Conservation (phyloP, 2,329 filamentous ascomycete genomes). For the Hysterium pulicare region DNA sequence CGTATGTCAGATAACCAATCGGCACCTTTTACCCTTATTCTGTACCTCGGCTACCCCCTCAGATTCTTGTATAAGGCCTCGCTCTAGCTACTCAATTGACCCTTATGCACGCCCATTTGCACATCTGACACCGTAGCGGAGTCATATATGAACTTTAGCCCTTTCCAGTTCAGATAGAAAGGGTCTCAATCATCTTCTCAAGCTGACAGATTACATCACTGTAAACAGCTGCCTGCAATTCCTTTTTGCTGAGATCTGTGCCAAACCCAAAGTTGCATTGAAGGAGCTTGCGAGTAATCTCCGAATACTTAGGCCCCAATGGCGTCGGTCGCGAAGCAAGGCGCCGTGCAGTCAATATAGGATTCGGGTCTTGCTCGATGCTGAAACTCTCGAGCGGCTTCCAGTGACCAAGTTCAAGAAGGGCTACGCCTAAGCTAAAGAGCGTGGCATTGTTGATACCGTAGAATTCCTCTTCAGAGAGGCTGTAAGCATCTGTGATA, state of each 20-base stretch:
- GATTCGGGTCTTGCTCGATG: slow-evolving; percentile 12
- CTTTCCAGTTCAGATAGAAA: slow-evolving; percentile 1
- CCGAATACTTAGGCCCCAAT: slow-evolving; percentile 2
- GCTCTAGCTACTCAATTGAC: too few relatives aligned
- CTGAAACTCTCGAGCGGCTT: slow-evolving; percentile 17
- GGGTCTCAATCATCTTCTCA: slow-evolving; percentile 14
- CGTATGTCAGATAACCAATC: too few relatives aligned
- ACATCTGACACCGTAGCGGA: neutral
- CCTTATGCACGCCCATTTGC: neutral
- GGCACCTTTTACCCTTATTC: too few relatives aligned
- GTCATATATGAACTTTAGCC: neutral
- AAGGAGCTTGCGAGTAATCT: slow-evolving; percentile 3
- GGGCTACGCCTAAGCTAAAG: slow-evolving; percentile 22
- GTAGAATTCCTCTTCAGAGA: slow-evolving; percentile 14
- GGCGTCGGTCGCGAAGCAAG: neutral
- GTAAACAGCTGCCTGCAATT: slow-evolving; percentile 22
- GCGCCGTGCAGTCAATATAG: slow-evolving; percentile 19
- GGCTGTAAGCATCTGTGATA: neutral
- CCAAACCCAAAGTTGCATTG: slow-evolving; percentile 8
- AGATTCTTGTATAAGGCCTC: too few relatives aligned
- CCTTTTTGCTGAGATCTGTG: slow-evolving; percentile 15
- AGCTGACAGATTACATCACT: slow-evolving; percentile 21
- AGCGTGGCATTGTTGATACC: slow-evolving; percentile 24
- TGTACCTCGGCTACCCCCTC: too few relatives aligned
- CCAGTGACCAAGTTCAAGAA: slow-evolving; percentile 25